Evolutionary conservation across 768 basidiomycete genomes (phyloP), one percentile per base, ranked within the genome.

Genomic region (Rhodotorula diobovata): DNA sequence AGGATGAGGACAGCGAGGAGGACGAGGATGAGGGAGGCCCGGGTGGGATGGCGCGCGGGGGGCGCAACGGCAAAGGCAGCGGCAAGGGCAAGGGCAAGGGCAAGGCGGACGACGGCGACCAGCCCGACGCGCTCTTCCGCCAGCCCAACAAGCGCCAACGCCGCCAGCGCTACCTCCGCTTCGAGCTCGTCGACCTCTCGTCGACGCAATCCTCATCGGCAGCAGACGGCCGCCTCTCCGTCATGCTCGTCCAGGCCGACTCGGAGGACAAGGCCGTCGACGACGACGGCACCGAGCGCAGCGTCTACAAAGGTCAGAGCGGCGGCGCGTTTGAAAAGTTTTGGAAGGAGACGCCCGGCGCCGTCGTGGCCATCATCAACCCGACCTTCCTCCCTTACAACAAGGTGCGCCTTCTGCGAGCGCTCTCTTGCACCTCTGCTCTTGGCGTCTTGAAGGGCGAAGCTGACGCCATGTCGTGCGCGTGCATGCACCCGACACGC

Each of bases 221-320:
- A 39, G 95, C 95, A 0, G 93, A 96, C 74, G 92, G 91, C 0
- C 85, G 88, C 63, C 80, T 99, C 55, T 88, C 89, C 21, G 78
- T 99, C 69, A 80, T 97, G 55, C 83, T 99, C 41, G 97, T 98
- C 76, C 93, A 98, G 79, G 85, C 93, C 34, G 93, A 97, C 76
- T 79, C 84, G 2, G 86, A 73, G 21, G 72, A 68, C 53, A 43
- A 84, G 21, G 77, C 88, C 23, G 83, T 83, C 8, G 82, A 79
- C 39, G 86, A 85, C 12, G 84, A 87, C 60, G 84, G 83, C 18
- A 81, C 83, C 63, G 73, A 75, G 55, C 66, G 66, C 72, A 91
- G 87, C 77, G 70, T 89, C 0, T 95, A 93, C 79, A 86, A 84
- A 73, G 95, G 96, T 1, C 95, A 95, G 6, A 93, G 91, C 74